Conservation (phyloP, 2,329 filamentous ascomycete species). For the Arthrinium phaeospermum region DNA sequence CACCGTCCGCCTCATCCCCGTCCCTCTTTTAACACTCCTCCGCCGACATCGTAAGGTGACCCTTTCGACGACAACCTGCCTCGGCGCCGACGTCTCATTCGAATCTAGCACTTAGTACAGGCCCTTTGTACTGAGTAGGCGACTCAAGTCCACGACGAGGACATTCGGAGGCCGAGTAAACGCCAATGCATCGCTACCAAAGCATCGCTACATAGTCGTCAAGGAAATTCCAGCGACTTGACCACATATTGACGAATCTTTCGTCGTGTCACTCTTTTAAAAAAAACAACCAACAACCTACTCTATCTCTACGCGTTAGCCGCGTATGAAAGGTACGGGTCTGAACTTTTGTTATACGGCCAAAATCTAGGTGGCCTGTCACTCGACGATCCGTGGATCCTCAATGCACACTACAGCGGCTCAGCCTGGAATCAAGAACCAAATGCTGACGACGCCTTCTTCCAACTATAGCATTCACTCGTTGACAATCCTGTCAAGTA, state of each 20-base stretch:
- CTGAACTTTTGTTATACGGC: neutral
- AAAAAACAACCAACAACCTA: slow-evolving; percentile 27
- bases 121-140: slow-evolving; percentile 29
- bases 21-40: slow-evolving; percentile 35
- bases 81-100: slow-evolving; percentile 35
- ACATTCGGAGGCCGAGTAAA: slow-evolving; percentile 27
- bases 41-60: slow-evolving; percentile 40
- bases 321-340: slow-evolving; percentile 19
- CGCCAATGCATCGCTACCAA: slow-evolving; percentile 26
- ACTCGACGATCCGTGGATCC: slow-evolving; percentile 31
- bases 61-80: slow-evolving; percentile 39
- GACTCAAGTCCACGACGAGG: slow-evolving; percentile 32
- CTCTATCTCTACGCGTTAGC: slow-evolving; percentile 20
- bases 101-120: slow-evolving; percentile 27
- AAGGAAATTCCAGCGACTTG: slow-evolving; percentile 20
- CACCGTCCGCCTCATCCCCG: slow-evolving; percentile 36
- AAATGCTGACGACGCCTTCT: slow-evolving; percentile 16
- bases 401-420: slow-evolving; percentile 24
- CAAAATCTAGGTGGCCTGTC: slow-evolving; percentile 27
- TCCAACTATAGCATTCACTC: slow-evolving; percentile 3
- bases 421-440: slow-evolving; percentile 18
- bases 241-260: slow-evolving; percentile 38
- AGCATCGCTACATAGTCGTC: slow-evolving; percentile 19
- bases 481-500: slow-evolving; percentile 46
- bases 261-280: slow-evolving; percentile 44